Base-by-base conservation (phyloP, 345 rosid genomes). In the Citrus cavaleriei region DNA sequence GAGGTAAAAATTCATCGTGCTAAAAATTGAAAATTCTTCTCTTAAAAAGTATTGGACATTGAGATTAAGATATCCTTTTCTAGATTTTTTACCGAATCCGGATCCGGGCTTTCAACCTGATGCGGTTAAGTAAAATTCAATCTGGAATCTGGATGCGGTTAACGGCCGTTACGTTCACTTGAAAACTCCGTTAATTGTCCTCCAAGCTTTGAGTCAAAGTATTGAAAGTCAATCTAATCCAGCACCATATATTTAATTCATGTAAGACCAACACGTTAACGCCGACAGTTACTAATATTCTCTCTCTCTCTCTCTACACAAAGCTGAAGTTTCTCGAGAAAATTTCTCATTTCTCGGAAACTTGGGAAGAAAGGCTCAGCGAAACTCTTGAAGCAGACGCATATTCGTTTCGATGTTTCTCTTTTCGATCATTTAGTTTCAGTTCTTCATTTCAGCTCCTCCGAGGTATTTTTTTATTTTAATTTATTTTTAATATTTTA, bases 291-390 rank as follows among this genome's bases (percentile, higher is more conserved):
- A 0, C 22, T 35, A 18, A 19, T 19, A 24, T 18, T 54, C 77
- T 79, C 46, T 71, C 38, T 66, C 38, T 27, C 18, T 46, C 54
- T 46, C 10, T 10, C 54, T 68, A 32, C 28, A 12, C n/a, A 51
- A 40, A 37, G 42, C 3, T 27, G 49, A 64, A 58, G 81, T 70
- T 81, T 79, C 75, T 74, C 24, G 77, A 54, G 60, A 25, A 55
- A 72, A 67, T 40, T 81, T 77, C 73, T 30, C 32, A 7, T 62
- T 77, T 78, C 83, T 73, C 67, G 38, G 65, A 70, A 59, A 69
- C 77, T 76, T 65, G 55, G 72, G 60, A 62, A 81, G 54, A 58
- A 81, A 75, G 79, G 58, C 25, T 10, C 18, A 27, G n/a, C 27
- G 25, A 24, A 40, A 21, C 28, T 63, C 49, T 46, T 62, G 40